These are phyloP conservation scores for Candida alai DNA, from an alignment of 805 yeast species.

Conservation along the genomic window DNA sequence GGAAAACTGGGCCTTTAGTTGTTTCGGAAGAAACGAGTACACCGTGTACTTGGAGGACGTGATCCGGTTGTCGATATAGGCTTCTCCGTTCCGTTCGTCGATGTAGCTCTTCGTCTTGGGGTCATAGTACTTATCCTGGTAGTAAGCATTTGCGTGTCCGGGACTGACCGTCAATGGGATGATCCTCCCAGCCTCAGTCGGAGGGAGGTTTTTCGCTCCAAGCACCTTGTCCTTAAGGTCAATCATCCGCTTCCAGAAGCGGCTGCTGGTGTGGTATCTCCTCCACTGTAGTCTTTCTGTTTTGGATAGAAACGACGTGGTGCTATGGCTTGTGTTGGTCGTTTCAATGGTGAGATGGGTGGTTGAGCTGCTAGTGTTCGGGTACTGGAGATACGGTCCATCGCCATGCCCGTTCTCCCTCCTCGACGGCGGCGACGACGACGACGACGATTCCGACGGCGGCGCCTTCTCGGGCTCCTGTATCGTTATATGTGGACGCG, in stretches of 20 bases:
- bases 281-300: conserved; percentile 11
- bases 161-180: conserved; percentile 61
- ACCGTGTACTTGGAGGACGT: conserved; percentile 85
- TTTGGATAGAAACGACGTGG: conserved; percentile 16
- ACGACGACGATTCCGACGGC: neutral
- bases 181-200: conserved; percentile 65
- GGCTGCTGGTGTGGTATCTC: conserved; percentile 12
- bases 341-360: conserved; percentile 18
- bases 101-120: conserved; percentile 30
- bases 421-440: conserved; percentile 1
- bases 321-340: conserved; percentile 14
- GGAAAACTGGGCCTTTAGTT: conserved; percentile 85
- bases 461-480: too few species aligned
- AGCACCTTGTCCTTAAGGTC: conserved; percentile 34
- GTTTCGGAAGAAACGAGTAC: conserved; percentile 82
- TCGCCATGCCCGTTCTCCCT: neutral
- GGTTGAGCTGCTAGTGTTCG: conserved; percentile 19
- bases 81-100: conserved; percentile 66
- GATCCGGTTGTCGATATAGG: conserved; percentile 65
- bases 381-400: conserved; percentile 15
- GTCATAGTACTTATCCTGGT: conserved; percentile 26
- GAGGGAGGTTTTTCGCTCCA: conserved; percentile 45
- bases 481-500: too few species aligned
- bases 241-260: conserved; percentile 12
- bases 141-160: conserved; percentile 26